Percentiles rank a stretch among this genome's conserved stretches.
Evolutionary conservation across 2,329 filamentous ascomycete species (phyloP).

Genomic region (Alternaria angustiovoidea): DNA sequence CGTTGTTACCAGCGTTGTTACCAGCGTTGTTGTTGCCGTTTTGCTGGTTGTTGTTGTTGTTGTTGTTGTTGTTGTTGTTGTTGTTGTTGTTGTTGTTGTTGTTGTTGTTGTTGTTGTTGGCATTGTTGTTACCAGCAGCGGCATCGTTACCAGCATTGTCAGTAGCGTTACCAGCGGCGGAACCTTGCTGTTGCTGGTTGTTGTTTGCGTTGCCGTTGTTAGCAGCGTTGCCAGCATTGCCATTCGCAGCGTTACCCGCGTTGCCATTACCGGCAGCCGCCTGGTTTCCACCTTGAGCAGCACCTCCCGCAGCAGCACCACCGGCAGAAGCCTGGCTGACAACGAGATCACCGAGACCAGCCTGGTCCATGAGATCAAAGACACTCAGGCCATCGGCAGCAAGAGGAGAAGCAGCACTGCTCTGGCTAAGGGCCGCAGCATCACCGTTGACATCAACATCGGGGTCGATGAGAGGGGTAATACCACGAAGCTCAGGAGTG

Average conservation of each 20-base stretch:
- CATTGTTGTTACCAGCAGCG: slow-evolving; percentile 6
- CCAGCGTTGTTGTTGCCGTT: not conserved
- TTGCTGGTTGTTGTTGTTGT: not conserved
- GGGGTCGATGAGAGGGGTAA: slow-evolving; percentile 73
- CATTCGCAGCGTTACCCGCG: slow-evolving; percentile 1
- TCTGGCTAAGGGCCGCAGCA: slow-evolving; percentile 67
- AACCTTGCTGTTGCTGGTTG: slow-evolving; percentile 13
- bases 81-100: slow-evolving; percentile 3
- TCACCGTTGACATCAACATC: slow-evolving; percentile 64
- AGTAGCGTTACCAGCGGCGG: slow-evolving; percentile 15
- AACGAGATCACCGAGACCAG: slow-evolving; percentile 71
- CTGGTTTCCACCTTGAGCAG: slow-evolving; percentile 14
- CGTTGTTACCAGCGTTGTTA: not conserved
- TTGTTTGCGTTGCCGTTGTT: slow-evolving; percentile 17
- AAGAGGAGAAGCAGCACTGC: slow-evolving; percentile 64
- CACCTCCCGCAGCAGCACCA: slow-evolving; percentile 35
- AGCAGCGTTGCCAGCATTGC: slow-evolving; percentile 8
- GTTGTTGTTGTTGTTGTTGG: not conserved
- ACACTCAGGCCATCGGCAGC: slow-evolving; percentile 69
- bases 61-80: slow-evolving; percentile 9
- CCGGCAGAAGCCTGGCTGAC: slow-evolving; percentile 42
- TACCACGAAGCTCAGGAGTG: slow-evolving; percentile 68
- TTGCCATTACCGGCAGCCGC: slow-evolving; percentile 28
- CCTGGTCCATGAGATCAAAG: slow-evolving; percentile 68
- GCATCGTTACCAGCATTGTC: slow-evolving; percentile 24